Conservation (phyloP, 257 asterid genomes). For the Nicotiana otophora region DNA sequence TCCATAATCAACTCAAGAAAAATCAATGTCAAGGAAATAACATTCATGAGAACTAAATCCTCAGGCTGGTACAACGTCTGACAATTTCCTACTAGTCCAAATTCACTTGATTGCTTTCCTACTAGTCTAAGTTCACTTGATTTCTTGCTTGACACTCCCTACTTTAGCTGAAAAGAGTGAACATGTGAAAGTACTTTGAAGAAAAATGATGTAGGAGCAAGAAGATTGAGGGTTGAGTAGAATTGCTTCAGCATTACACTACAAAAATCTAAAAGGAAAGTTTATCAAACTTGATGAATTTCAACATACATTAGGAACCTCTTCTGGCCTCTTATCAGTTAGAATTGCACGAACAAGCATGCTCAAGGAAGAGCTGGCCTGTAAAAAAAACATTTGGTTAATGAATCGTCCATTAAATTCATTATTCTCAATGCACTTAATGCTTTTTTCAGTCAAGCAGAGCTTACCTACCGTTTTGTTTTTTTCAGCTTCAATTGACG, state of each 20-base stretch:
- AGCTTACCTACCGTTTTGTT: slow-evolving; percentile 48
- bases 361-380: slow-evolving; percentile 77
- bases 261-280: neutral
- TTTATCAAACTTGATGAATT: neutral
- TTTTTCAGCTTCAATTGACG: slow-evolving; percentile 31
- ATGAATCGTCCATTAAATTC: neutral
- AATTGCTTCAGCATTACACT: neutral
- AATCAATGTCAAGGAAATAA: neutral
- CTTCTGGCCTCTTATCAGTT: slow-evolving; percentile 82
- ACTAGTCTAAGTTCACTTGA: neutral
- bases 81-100: neutral
- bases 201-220: neutral
- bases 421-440: slow-evolving; percentile 2
- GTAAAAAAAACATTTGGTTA: slow-evolving; percentile 19
- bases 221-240: neutral
- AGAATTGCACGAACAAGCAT: slow-evolving; percentile 72
- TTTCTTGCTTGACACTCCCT: neutral
- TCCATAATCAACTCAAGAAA: neutral
- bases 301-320: slow-evolving; percentile 36
- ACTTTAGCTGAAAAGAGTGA: neutral
- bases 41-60: neutral
- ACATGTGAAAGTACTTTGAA: neutral
- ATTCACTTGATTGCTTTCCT: neutral
- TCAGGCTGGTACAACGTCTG: neutral
- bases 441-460: neutral